Base-by-base conservation (phyloP, 495 filamentous ascomycete genomes). In the Pyronema omphalodes region DNA sequence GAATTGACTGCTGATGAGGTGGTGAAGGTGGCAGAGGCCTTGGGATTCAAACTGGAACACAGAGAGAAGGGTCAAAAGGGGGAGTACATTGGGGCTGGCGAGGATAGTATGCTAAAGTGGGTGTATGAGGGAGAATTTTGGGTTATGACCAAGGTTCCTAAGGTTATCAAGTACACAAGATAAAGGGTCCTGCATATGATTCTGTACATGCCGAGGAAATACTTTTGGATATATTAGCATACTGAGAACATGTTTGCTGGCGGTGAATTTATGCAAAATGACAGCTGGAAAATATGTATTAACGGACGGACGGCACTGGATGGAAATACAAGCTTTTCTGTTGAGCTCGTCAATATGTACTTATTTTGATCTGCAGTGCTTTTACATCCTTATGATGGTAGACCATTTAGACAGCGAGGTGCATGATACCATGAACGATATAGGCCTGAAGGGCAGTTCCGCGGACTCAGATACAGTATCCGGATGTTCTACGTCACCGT, bases 1-100 rank as follows among this genome's bases (percentile, higher is more conserved):
- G 66, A 69, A 57, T 53, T 69, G 33, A 60, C 60, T 6, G 56
- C 69, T 11, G 67, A 70, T 9, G 67, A 69, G 36, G 57, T 69
- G 11, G 39, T 67, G 5, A 44, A 17, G 7, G 53, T 69, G 4
- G 60, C 55, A 2, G 49, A 63, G 39, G 60, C 50, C 11, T 57
- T 66, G 40, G 66, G 67, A 19, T 69, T 70, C 47, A 61, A 58
- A 41, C 55, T 70, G 7, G 64, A 62, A 19, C 66, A 58, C 40
- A 55, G 53, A 35, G 56, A 56, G 15, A 51, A 49, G 33, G 64
- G 63, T 7, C 47, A 55, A 44, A 66, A 63, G 41, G 61, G 63
- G 0, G 52, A 48, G 54, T 70, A 70, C 52, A 60, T 64, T 8
- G 64, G 65, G 5, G 60, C 64, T 55, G 52, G 52, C 9, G 58